These are phyloP conservation scores for Candida boleticola DNA, from an alignment of 805 yeast genomes.

Conservation along the genomic window DNA sequence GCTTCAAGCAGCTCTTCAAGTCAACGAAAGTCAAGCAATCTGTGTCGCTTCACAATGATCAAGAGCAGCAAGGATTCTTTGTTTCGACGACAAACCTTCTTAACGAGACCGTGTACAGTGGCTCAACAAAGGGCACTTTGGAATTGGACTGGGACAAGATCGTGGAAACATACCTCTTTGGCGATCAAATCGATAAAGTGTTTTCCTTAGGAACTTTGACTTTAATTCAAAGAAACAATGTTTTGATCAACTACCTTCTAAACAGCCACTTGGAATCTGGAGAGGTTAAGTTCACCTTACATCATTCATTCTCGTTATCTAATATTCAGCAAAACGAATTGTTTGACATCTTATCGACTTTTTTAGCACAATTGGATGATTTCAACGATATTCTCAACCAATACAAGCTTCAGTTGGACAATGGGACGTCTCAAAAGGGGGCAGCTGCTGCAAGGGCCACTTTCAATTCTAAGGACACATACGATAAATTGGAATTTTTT, in stretches of 20 bases:
- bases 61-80: constrained; percentile 5
- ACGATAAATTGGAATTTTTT: constrained; percentile 14
- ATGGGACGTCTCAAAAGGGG: neutral
- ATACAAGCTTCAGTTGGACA: constrained; percentile 2
- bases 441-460: neutral
- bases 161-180: constrained; percentile 20
- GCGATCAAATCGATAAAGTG: constrained; percentile 12
- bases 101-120: constrained; percentile 3
- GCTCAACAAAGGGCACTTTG: constrained; percentile 4
- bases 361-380: constrained; percentile 4
- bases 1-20: constrained; percentile 3
- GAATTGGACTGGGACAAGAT: constrained; percentile 15
- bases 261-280: constrained; percentile 18
- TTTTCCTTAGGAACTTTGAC: constrained; percentile 6
- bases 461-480: constrained; percentile 14
- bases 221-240: constrained; percentile 2
- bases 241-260: constrained; percentile 12
- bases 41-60: neutral
- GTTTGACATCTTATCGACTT: neutral
- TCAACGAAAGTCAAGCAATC: neutral
- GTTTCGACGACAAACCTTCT: constrained; percentile 2
- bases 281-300: constrained; percentile 11
- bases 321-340: neutral
- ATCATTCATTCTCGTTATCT: neutral
- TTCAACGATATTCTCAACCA: constrained; percentile 2